phyloP scores from a whole-genome alignment of 768 basidiomycete genomes.

The Suillus ampliporus region DNA sequence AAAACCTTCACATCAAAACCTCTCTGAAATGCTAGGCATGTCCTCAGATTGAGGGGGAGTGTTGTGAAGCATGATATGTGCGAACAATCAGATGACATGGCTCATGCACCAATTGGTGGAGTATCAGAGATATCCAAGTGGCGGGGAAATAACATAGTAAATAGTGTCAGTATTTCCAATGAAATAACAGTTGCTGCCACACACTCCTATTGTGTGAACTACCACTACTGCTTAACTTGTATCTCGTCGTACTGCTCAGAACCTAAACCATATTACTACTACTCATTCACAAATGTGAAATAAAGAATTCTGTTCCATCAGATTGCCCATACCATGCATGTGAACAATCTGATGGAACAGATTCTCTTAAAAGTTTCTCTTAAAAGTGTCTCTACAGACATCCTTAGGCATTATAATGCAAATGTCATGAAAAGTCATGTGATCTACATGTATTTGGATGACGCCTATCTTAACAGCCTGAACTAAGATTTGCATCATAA shows the following conservation, averaged over 20 bases:
- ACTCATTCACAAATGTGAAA: not conserved
- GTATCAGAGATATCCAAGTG: not conserved
- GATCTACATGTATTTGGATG: slow-evolving; percentile 5
- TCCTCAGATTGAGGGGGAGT: not conserved
- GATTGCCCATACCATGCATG: not conserved
- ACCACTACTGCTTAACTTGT: no score
- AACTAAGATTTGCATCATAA: no score
- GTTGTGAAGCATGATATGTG: not conserved
- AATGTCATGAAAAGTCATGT: slow-evolving; percentile 3
- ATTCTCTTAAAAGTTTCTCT: no score
- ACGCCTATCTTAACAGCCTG: not conserved
- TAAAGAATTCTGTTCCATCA: not conserved
- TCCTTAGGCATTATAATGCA: not conserved
- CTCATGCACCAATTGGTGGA: not conserved
- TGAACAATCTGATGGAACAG: not conserved
- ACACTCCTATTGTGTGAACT: no score
- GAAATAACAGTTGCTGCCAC: no score
- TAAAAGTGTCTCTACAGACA: not conserved
- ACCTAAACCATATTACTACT: no score
- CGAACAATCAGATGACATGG: not conserved
- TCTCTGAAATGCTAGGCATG: no score
- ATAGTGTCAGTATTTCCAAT: no score
- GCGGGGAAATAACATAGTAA: no score
- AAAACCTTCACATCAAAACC: no score
- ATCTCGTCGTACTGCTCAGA: no score